phyloP scores from a whole-genome alignment of 805 yeast genomes.

The Kuraishia piskuri region DNA sequence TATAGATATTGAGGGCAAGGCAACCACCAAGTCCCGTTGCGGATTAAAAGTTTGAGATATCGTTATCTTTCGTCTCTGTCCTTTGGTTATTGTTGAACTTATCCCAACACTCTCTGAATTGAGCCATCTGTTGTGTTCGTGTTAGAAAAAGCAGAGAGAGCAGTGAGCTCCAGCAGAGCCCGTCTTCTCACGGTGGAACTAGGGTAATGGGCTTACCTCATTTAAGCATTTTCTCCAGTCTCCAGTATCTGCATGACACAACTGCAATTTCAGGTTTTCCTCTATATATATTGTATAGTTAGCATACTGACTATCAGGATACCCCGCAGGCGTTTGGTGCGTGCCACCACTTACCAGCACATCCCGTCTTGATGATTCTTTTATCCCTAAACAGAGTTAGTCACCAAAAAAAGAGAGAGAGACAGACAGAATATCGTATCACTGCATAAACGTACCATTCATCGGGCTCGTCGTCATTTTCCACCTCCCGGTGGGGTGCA shows the following conservation, averaged over 20 bases:
- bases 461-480: conserved; percentile 56
- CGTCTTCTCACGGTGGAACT: not conserved
- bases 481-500: conserved; percentile 13
- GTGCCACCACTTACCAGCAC: conserved; percentile 38
- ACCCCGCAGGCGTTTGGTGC: not conserved
- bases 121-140: conserved; percentile 24
- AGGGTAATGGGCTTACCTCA: conserved; percentile 36
- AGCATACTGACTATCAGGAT: not conserved
- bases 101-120: conserved; percentile 34
- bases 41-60: conserved; percentile 15
- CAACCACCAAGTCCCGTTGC: not conserved
- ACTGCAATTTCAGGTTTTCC: conserved; percentile 60
- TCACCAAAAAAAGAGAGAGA: not conserved
- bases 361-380: conserved; percentile 69
- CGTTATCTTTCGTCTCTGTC: conserved; percentile 27
- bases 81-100: conserved; percentile 27
- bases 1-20: too few species aligned
- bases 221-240: conserved; percentile 72
- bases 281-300: conserved; percentile 20
- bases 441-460: conserved; percentile 40
- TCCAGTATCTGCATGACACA: conserved; percentile 74
- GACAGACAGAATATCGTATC: not conserved
- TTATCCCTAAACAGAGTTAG: conserved; percentile 40
- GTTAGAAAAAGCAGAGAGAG: not conserved
- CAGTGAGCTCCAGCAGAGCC: too few species aligned